Conservation (phyloP, 306 rosid species). For the Adenanthera pavonina region DNA sequence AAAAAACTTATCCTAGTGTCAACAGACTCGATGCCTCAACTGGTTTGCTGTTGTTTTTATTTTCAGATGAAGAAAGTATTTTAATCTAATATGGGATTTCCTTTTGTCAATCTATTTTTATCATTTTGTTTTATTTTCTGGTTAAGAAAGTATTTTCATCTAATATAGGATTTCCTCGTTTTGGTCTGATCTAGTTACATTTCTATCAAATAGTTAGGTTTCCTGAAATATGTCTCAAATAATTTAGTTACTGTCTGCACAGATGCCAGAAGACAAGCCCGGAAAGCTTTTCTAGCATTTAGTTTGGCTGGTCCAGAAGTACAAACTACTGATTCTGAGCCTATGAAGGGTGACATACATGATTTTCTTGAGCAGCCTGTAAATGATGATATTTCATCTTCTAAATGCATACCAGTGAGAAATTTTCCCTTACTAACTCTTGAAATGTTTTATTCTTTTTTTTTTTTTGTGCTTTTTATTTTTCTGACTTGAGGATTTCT, state of each 20-base stretch:
- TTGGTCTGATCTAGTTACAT: conserved; percentile 29
- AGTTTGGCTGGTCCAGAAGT: conserved; percentile 63
- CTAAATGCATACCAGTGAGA: conserved; percentile 82
- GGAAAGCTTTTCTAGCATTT: conserved; percentile 90
- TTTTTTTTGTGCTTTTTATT: too few relatives aligned
- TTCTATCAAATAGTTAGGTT: conserved; percentile 33
- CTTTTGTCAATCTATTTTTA: background rate
- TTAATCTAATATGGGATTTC: background rate
- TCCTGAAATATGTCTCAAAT: conserved; percentile 18
- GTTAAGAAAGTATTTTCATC: background rate
- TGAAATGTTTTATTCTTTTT: background rate
- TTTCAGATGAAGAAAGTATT: conserved; percentile 5
- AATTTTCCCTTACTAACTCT: conserved; percentile 27
- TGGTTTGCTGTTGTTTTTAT: background rate
- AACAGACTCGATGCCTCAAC: background rate
- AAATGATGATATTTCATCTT: conserved; percentile 57
- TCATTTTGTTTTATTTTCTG: background rate
- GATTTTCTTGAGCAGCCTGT: conserved; percentile 52
- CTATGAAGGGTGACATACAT: conserved; percentile 45
- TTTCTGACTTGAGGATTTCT: background rate
- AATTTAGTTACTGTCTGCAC: conserved; percentile 39
- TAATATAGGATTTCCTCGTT: conserved; percentile 14
- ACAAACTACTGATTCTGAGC: conserved; percentile 50
- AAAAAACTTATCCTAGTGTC: background rate
- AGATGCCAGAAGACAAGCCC: conserved; percentile 92